Evolutionary conservation across 352 stramenopile species (phyloP).

Genomic region (Globisporangium radiosum): DNA sequence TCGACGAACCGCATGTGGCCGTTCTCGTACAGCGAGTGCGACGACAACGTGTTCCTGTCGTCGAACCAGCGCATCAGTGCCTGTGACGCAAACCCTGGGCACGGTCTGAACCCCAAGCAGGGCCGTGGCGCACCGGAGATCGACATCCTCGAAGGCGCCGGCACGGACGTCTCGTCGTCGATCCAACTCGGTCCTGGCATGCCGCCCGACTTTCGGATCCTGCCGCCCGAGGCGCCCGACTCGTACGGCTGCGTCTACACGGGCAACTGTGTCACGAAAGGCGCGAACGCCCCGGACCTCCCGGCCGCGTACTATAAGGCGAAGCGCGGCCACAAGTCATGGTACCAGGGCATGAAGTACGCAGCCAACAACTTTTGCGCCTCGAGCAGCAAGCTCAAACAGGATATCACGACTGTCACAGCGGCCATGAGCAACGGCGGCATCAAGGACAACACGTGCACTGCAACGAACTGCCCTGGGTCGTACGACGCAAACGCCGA

Average conservation of each 20-base stretch:
- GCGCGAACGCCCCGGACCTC: slow-evolving; percentile 37
- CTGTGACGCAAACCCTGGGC: slow-evolving; percentile 89
- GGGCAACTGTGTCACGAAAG: slow-evolving; percentile 27
- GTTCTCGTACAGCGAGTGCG: slow-evolving; percentile 93
- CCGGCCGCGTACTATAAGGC: slow-evolving; percentile 32
- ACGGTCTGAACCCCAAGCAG: slow-evolving; percentile 81
- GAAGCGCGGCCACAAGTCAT: slow-evolving; percentile 51
- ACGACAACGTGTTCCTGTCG: slow-evolving; percentile 55
- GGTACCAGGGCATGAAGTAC: slow-evolving; percentile 65
- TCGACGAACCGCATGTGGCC: slow-evolving; percentile 94
- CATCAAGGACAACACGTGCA: slow-evolving; percentile 47
- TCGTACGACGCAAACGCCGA: slow-evolving; percentile 53
- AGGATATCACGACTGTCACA: slow-evolving; percentile 32
- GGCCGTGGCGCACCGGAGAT: slow-evolving; percentile 94
- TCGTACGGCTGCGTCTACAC: slow-evolving; percentile 33
- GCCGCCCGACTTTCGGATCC: slow-evolving; percentile 37
- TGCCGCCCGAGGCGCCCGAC: slow-evolving; percentile 9
- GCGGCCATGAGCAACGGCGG: slow-evolving; percentile 23
- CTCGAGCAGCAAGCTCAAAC: slow-evolving; percentile 10
- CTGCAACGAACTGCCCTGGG: slow-evolving; percentile 23
- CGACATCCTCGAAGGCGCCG: slow-evolving; percentile 90
- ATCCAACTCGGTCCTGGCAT: slow-evolving; percentile 84
- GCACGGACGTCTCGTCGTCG: slow-evolving; percentile 82
- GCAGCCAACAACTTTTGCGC: slow-evolving; percentile 52
- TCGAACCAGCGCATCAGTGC: slow-evolving; percentile 77